A percentile compares a stretch with the other conserved stretches of the same genome.
Conservation (phyloP, 495 filamentous ascomycete genomes). For the Penicillium daleae region DNA sequence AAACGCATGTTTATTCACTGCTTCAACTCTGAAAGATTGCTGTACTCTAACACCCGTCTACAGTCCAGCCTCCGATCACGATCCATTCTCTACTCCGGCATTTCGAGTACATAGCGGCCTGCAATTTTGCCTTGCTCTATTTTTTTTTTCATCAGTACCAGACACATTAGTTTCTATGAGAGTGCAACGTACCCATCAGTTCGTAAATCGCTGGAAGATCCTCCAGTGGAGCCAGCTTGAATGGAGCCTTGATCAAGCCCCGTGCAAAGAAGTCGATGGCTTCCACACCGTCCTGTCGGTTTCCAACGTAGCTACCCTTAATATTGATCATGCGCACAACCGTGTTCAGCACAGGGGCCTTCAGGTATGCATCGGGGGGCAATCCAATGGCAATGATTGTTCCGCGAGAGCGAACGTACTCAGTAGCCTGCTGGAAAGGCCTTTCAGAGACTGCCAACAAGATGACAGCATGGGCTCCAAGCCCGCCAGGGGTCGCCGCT, state of each 20-base stretch:
- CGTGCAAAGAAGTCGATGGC: constrained; percentile 83
- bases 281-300: constrained; percentile 80
- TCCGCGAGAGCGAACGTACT: constrained; percentile 82
- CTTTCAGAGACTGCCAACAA: constrained; percentile 81
- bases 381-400: constrained; percentile 83
- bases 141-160: background rate
- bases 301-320: constrained; percentile 90
- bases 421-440: constrained; percentile 89
- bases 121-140: constrained; percentile 19
- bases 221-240: constrained; percentile 76
- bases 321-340: constrained; percentile 88
- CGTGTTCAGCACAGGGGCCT: constrained; percentile 80
- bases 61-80: background rate
- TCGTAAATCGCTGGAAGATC: constrained; percentile 77
- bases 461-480: constrained; percentile 86
- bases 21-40: background rate
- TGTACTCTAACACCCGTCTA: background rate
- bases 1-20: background rate
- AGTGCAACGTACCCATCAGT: constrained; percentile 46
- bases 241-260: constrained; percentile 82
- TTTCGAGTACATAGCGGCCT: constrained; percentile 18
- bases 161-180: background rate
- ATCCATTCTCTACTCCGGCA: constrained; percentile 8
- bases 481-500: constrained; percentile 70
- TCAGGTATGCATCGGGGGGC: constrained; percentile 74